Evolutionary conservation across 768 basidiomycete species (phyloP).

Genomic region (Russula griseocarnosa): DNA sequence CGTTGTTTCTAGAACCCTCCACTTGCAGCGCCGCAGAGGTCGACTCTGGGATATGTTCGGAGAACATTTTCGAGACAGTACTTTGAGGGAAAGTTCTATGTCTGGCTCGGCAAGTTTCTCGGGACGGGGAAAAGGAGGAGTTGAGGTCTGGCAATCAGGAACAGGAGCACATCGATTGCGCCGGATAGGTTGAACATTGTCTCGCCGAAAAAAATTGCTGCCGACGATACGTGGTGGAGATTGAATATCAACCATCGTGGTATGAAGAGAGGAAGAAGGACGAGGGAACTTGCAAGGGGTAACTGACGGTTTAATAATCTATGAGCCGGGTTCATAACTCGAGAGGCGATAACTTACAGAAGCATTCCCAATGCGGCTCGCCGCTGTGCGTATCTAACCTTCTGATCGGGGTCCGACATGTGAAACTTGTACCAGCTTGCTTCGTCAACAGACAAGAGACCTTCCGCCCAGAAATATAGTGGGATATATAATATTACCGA

Average conservation of each 20-base stretch:
- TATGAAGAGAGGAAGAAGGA: conserved; percentile 41
- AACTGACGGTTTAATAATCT: conserved; percentile 25
- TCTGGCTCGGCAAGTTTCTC: background rate
- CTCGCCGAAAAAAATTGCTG: conserved; percentile 36
- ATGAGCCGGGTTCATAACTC: background rate
- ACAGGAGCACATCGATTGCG: conserved; percentile 39
- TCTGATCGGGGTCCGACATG: conserved; percentile 14
- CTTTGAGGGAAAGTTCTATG: background rate
- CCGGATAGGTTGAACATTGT: conserved; percentile 41
- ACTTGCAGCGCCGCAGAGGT: background rate
- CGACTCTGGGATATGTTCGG: too few relatives aligned
- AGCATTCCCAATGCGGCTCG: conserved; percentile 27
- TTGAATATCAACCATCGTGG: conserved; percentile 40
- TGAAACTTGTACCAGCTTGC: conserved; percentile 32
- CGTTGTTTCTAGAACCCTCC: background rate
- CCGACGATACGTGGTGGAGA: conserved; percentile 29
- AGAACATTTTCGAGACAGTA: too few relatives aligned
- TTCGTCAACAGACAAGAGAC: conserved; percentile 36
- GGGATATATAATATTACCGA: conserved; percentile 38
- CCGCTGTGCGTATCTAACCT: conserved; percentile 9
- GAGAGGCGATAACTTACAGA: conserved; percentile 30
- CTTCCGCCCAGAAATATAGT: conserved; percentile 39
- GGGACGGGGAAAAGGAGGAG: conserved; percentile 34
- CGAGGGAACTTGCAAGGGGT: conserved; percentile 40
- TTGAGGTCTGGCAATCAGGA: conserved; percentile 38